phyloP scores from a whole-genome alignment of 2,329 filamentous ascomycete species.

The Paecilomyces sp. region DNA sequence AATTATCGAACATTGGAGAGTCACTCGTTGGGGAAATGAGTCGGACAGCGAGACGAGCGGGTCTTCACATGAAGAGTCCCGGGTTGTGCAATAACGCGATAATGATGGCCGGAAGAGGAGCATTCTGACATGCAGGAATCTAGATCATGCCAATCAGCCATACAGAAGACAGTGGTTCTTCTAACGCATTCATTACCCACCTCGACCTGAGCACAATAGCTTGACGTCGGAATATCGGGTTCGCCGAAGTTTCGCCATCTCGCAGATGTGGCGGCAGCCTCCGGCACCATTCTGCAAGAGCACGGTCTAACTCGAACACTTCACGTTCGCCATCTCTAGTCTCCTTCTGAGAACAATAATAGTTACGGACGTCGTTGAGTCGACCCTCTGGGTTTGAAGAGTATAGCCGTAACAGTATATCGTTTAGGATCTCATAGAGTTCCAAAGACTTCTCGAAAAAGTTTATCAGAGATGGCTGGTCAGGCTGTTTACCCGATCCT shows the following conservation, averaged over 20 bases:
- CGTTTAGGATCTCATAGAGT: constrained; percentile 28
- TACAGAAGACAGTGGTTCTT: background rate
- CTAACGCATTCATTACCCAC: constrained; percentile 8
- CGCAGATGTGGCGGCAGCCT: constrained; percentile 21
- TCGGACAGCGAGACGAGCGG: constrained; percentile 15
- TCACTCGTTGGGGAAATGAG: constrained; percentile 24
- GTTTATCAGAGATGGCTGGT: constrained; percentile 21
- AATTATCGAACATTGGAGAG: constrained; percentile 27
- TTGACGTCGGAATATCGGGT: constrained; percentile 22
- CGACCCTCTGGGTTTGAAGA: constrained; percentile 17
- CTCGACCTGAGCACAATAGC: constrained; percentile 24
- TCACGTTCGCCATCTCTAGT: constrained; percentile 17
- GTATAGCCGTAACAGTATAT: constrained; percentile 24
- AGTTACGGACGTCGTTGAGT: constrained; percentile 18
- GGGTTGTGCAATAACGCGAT: constrained; percentile 22
- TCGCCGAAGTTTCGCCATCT: constrained; percentile 4
- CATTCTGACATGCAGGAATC: constrained; percentile 26
- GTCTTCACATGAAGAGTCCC: constrained; percentile 13
- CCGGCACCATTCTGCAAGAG: constrained; percentile 22
- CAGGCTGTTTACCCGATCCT: constrained; percentile 12
- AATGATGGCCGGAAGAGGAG: constrained; percentile 25
- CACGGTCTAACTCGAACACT: constrained; percentile 27
- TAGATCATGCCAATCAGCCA: constrained; percentile 2
- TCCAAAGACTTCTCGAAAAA: constrained; percentile 26
- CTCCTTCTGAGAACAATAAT: constrained; percentile 17